These are phyloP conservation scores for Debaryomyces udenii DNA, from an alignment of 1,139 yeast species.

Conservation along the genomic window DNA sequence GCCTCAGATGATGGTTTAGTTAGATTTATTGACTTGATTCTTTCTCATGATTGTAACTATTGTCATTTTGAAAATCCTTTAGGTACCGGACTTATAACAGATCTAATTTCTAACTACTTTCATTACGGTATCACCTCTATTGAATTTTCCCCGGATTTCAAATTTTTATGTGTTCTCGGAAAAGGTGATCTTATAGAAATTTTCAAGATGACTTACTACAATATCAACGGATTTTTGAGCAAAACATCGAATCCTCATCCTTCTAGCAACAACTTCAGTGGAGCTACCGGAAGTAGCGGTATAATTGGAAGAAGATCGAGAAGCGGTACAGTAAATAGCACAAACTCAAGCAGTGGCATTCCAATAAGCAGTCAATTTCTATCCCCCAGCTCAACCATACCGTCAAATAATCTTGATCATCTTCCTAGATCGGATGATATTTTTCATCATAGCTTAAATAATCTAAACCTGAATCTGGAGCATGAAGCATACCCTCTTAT, in stretches of 20 bases:
- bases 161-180: conserved; percentile 59
- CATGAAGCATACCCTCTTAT: conserved; percentile 34
- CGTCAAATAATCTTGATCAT: conserved; percentile 27
- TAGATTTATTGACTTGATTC: conserved; percentile 54
- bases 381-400: conserved; percentile 25
- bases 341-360: conserved; percentile 19
- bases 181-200: conserved; percentile 62
- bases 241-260: conserved; percentile 21
- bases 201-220: conserved; percentile 49
- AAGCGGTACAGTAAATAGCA: conserved; percentile 43
- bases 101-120: conserved; percentile 66
- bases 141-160: conserved; percentile 66
- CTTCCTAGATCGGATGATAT: conserved; percentile 10
- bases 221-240: conserved; percentile 35
- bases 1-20: conserved; percentile 71
- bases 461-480: conserved; percentile 3
- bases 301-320: conserved; percentile 33
- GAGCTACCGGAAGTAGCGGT: conserved; percentile 13
- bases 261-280: conserved; percentile 18
- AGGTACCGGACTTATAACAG: conserved; percentile 50
- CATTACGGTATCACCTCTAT: conserved; percentile 62
- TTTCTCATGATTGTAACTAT: conserved; percentile 25
- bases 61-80: conserved; percentile 25
- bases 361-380: conserved; percentile 19
- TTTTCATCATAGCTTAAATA: conserved; percentile 10